These are phyloP conservation scores for Colletotrichum orchidophilum DNA, from an alignment of 2,329 filamentous ascomycete species.

Conservation along the genomic window DNA sequence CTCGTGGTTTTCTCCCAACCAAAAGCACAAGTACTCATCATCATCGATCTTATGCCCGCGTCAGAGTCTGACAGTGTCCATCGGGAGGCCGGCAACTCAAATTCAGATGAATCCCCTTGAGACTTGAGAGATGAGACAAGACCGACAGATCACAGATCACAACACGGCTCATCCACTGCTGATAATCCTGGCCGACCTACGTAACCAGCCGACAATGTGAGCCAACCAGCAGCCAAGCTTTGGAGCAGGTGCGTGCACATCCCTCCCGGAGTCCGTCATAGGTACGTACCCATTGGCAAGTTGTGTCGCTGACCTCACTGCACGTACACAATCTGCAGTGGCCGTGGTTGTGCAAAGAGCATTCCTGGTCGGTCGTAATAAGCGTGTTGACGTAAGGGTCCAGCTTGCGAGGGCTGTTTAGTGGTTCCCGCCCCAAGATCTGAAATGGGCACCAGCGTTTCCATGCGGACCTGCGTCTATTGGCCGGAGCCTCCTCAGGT, in stretches of 20 bases:
- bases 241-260: neutral
- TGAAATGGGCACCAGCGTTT: neutral
- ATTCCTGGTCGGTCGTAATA: neutral
- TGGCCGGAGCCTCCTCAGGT: too few relatives aligned
- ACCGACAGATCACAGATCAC: neutral
- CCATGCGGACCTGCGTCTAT: neutral
- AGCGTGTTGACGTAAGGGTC: slow-evolving; percentile 24
- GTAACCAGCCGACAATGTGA: neutral
- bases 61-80: neutral
- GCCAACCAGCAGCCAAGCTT: neutral
- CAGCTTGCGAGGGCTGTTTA: neutral
- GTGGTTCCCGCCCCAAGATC: neutral
- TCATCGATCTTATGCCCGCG: neutral
- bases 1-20: neutral
- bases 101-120: neutral
- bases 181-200: neutral
- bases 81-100: neutral
- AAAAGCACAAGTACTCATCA: neutral
- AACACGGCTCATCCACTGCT: neutral
- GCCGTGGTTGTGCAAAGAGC: neutral
- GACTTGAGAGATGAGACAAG: neutral
- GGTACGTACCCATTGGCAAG: neutral
- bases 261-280: neutral
- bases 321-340: neutral
- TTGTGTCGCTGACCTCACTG: slow-evolving; percentile 8